Evolutionary conservation across 495 filamentous ascomycete species (phyloP), one percentile per base, ranked within the genome.

Genomic region (Podospora anserina): DNA sequence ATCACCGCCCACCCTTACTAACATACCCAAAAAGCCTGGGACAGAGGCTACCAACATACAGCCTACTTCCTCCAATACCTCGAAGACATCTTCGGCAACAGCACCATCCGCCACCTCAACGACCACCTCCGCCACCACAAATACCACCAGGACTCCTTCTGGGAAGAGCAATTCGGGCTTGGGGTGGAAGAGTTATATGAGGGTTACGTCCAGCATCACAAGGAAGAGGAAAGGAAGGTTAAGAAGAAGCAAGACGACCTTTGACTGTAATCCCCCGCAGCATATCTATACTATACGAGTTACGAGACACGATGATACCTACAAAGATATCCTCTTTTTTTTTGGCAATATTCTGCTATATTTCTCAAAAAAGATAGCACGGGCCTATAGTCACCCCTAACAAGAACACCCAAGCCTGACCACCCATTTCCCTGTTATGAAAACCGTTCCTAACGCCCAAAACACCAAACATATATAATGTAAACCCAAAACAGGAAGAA

Each of bases 11-110:
- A 23, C 23, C 23, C 23, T 23, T 23, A 23, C 23, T 23, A 23
- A 23, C 1, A 23, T 23, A 23, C 23, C 23, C 1, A 67, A 15
- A 83, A 32, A 77, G 75, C 84, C 16, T 98, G 95, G 95, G 94
- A 99, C 79, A 87, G 84, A 64, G 95, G 95, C 7, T 99, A 99
- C 81, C 89, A 97, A 83, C 86, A 90, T 72, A 99, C 95, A 20
- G 95, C 88, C 4, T 99, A 91, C 76, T 98, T 99, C 75, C 79
- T 99, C 63, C 88, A 95, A 55, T 92, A 90, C 81, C 77, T 92
- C 64, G 87, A 91, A 76, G 62, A 76, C 13, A 77, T 82, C 58
- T 90, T 89, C 75, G 93, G 92, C 0, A 72, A 74, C 58, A 93
- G 92, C 4, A 89, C 88, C 2, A 85, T 97, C n/a, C 85, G 85